Conservation (phyloP, 257 asterid species). For the Coffea eugenioides region DNA sequence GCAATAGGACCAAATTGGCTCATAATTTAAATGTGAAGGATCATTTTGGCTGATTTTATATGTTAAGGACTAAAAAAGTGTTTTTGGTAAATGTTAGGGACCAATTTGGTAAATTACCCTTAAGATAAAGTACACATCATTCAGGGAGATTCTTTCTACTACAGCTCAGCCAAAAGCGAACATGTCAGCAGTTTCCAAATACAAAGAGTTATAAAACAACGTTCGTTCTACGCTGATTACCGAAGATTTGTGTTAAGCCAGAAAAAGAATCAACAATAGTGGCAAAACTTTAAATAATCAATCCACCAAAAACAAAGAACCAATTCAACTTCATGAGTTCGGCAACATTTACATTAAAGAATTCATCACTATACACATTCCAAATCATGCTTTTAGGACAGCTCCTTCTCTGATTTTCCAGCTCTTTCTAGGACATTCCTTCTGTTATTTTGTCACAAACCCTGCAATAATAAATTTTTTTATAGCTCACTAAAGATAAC, state of each 20-base stretch:
- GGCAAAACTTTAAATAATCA: not conserved
- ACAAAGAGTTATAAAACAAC: not conserved
- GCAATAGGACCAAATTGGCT: too few species aligned
- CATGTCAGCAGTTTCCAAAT: too few species aligned
- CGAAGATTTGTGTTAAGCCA: not conserved
- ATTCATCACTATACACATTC: conserved; percentile 1
- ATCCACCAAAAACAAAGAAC: not conserved
- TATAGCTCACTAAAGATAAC: too few species aligned
- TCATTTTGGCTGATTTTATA: too few species aligned
- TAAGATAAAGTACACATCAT: not conserved
- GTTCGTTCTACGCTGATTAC: not conserved
- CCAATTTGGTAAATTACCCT: too few species aligned
- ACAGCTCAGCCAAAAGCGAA: not conserved
- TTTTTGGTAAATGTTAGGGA: too few species aligned
- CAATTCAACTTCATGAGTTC: not conserved
- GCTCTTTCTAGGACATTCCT: conserved; percentile 3
- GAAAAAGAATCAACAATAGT: not conserved
- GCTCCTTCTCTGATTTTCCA: conserved; percentile 98
- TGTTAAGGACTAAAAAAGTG: too few species aligned
- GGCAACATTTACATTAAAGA: not conserved
- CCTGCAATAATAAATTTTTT: too few species aligned
- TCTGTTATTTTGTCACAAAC: too few species aligned
- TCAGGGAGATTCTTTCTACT: not conserved
- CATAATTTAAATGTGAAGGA: too few species aligned
- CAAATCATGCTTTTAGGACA: conserved; percentile 63